Evolutionary conservation across 768 basidiomycete genomes (phyloP).

Genomic region (Lactifluus rugatus): DNA sequence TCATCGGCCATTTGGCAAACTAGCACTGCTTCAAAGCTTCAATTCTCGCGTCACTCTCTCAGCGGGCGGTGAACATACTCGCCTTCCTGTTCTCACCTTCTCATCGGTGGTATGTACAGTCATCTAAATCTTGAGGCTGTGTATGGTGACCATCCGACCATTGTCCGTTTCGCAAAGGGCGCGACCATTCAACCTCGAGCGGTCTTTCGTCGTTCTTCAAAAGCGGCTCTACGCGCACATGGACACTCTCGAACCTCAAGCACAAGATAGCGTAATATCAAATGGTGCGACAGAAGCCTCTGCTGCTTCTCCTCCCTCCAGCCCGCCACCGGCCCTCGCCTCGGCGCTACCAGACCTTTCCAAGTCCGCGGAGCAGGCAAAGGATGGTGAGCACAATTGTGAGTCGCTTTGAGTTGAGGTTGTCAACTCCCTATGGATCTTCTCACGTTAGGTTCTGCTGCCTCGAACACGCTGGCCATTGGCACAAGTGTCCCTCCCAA

Average conservation of each 20-base stretch:
- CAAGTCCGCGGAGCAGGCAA: constrained; percentile 11
- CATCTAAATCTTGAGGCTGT: not conserved
- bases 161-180: not conserved
- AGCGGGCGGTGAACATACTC: not conserved
- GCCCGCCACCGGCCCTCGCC: not conserved
- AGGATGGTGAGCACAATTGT: constrained; percentile 5
- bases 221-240: constrained; percentile 70
- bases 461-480: constrained; percentile 12
- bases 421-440: not conserved
- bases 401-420: not conserved
- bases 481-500: constrained; percentile 50
- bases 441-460: constrained; percentile 9
- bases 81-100: not conserved
- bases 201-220: not conserved
- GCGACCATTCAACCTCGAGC: not conserved
- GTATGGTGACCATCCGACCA: not conserved
- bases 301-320: constrained; percentile 9
- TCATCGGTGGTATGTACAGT: constrained; percentile 8
- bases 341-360: constrained; percentile 7
- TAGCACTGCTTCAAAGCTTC: not conserved
- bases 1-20: not conserved
- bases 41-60: constrained; percentile 4
- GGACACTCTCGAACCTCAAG: constrained; percentile 52
- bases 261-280: constrained; percentile 37
- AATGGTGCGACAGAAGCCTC: constrained; percentile 22